A percentile compares a stretch with the other conserved stretches of the same genome.
Evolutionary conservation across 306 rosid genomes (phyloP).

Genomic region (Gleditsia sinensis): DNA sequence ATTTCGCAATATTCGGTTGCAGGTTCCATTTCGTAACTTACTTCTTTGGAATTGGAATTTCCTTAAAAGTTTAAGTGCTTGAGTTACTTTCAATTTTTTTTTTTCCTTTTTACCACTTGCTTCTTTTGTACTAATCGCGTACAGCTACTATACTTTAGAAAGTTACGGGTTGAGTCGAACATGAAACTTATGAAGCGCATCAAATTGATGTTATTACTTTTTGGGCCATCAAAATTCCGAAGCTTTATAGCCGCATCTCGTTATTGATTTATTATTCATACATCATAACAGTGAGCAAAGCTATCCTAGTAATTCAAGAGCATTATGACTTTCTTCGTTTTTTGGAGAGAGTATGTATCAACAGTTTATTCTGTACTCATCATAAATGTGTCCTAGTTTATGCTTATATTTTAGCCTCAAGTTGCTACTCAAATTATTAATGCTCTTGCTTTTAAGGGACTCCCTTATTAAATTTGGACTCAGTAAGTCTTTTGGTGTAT

Average conservation of each 20-base stretch:
- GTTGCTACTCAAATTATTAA: slow-evolving; percentile 12
- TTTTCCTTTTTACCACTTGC: background rate
- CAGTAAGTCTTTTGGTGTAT: background rate
- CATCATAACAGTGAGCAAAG: background rate
- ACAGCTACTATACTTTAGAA: background rate
- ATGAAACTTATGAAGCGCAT: background rate
- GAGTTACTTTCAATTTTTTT: background rate
- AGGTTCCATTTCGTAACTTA: slow-evolving; percentile 15
- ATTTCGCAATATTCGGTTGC: slow-evolving; percentile 44
- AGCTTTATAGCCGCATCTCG: background rate
- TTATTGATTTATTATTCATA: background rate
- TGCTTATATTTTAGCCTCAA: background rate
- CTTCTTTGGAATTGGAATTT: background rate
- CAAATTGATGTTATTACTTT: background rate
- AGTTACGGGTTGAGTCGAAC: background rate
- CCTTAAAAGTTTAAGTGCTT: background rate
- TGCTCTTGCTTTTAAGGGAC: background rate
- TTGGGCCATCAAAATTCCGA: background rate
- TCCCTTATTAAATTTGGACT: background rate
- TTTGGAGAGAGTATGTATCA: background rate
- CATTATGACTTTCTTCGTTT: background rate
- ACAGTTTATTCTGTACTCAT: background rate
- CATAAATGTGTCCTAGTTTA: background rate
- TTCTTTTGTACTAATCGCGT: background rate
- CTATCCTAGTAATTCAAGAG: background rate